Evolutionary conservation across 1,284 basidiomycete species (phyloP), one percentile per base, ranked within the genome.

Genomic region (Leccinum angustisporum): DNA sequence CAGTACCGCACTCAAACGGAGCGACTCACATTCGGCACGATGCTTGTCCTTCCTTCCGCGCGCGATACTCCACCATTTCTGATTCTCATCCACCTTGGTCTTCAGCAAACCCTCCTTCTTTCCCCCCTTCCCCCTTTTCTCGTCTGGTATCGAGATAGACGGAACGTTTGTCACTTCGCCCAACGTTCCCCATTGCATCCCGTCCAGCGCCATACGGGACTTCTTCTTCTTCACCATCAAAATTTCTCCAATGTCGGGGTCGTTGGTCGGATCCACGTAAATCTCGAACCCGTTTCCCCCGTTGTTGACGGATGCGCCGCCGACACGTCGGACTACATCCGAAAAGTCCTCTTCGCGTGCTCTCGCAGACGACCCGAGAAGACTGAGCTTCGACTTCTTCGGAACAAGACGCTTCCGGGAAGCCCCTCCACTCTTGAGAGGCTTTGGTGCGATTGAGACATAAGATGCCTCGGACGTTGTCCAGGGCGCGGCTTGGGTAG

Each of bases 211-310:
- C 0, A 80, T 80, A 1, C 90, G 77, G 4, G 84, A 85, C 71
- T 90, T 91, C 79, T 86, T 87, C 82, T 90, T 91, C 84, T 90
- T 89, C 54, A 92, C 84, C 68, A 92, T 79, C 25, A 91, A 70
- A 38, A 91, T 83, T 63, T 90, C 88, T 5, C 83, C 87, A 36
- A 87, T 77, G 11, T 90, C 87, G 0, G 83, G 82, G 65, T 89
- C 87, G 18, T 82, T 77, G 1, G 79, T 75, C 1, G 86, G 85
- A 68, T 91, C 89, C 9, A 91, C 86, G 67, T 87, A 90, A 59
- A 91, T 89, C 66, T 91, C 87, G 67, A 89, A 88, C 1, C 83
- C 85, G 10, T 82, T 83, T 16, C 80, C 75, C 11, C 75, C 78
- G 1, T 77, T 72, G 5, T 81, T 80, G 48, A 72, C 48, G 0